These are phyloP conservation scores for Cladorrhinum sp. DNA, from an alignment of 2,329 filamentous ascomycete genomes.

Conservation along the genomic window DNA sequence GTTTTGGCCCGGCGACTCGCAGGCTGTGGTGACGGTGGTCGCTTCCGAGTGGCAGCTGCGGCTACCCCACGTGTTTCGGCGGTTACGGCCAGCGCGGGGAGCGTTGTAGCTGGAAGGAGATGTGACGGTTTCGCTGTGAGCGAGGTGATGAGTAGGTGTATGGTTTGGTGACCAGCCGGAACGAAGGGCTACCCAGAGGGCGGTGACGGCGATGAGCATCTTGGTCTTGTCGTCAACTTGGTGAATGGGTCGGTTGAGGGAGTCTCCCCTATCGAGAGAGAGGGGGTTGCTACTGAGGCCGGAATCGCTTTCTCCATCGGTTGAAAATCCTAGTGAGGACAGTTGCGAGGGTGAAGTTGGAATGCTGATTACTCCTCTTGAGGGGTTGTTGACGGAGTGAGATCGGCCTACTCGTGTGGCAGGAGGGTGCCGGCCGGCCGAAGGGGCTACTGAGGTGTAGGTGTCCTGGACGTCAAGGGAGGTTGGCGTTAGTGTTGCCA, in stretches of 20 bases:
- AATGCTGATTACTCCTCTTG: background rate
- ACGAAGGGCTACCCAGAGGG: conserved; percentile 50
- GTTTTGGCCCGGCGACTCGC: background rate
- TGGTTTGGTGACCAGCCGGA: conserved; percentile 37
- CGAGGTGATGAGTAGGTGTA: conserved; percentile 5
- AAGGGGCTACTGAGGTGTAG: conserved; percentile 57
- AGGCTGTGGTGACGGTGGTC: background rate
- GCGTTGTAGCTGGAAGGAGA: background rate
- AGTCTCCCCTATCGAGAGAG: conserved; percentile 15
- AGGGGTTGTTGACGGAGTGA: conserved; percentile 10
- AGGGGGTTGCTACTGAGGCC: conserved; percentile 17
- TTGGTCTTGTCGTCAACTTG: conserved; percentile 44
- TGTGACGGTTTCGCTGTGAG: background rate
- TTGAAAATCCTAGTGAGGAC: conserved; percentile 14
- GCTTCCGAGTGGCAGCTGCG: conserved; percentile 17
- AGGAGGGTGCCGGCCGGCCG: conserved; percentile 47
- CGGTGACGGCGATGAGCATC: conserved; percentile 49
- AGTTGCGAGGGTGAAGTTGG: conserved; percentile 13
- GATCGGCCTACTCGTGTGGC: conserved; percentile 27
- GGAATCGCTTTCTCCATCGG: conserved; percentile 26
- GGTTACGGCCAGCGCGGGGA: conserved; percentile 8
- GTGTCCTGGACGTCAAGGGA: conserved; percentile 67
- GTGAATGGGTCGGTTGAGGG: conserved; percentile 34
- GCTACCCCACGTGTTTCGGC: conserved; percentile 24
- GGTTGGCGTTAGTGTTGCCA: conserved; percentile 63